phyloP scores from a whole-genome alignment of 257 asterid genomes.

The Primulina tabacum region DNA sequence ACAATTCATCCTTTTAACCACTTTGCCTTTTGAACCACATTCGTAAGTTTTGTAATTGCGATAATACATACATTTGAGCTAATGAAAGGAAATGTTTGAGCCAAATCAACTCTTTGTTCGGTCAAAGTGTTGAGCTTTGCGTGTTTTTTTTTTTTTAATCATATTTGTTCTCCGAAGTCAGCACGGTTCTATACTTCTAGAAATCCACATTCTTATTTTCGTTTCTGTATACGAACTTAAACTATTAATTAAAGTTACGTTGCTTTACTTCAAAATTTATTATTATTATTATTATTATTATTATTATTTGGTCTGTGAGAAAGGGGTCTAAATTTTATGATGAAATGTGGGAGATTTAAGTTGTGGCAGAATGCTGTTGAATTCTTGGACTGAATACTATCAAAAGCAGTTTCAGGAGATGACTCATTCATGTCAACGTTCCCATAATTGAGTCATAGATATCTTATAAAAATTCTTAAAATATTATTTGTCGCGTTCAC shows the following conservation, averaged over 20 bases:
- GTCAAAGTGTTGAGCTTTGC: not conserved
- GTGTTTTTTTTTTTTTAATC: not conserved
- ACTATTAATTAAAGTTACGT: too few relatives aligned
- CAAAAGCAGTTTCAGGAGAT: too few relatives aligned
- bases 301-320: not conserved
- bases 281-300: too few relatives aligned
- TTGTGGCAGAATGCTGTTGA: not conserved
- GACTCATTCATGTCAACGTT: too few relatives aligned
- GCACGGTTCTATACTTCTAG: not conserved
- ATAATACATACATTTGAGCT: conserved; percentile 20
- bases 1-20: conserved; percentile 21
- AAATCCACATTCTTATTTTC: not conserved
- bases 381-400: too few relatives aligned
- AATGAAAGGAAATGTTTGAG: conserved; percentile 20
- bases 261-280: too few relatives aligned
- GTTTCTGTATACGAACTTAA: too few relatives aligned
- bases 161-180: not conserved
- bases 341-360: not conserved
- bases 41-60: conserved; percentile 35
- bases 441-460: not conserved
- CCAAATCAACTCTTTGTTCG: not conserved
- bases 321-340: not conserved
- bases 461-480: too few relatives aligned
- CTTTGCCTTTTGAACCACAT: conserved; percentile 9
- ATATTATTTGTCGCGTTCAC: not conserved